phyloP scores from a whole-genome alignment of 73 alveolate species.

The Tetrahymena elliotti region DNA sequence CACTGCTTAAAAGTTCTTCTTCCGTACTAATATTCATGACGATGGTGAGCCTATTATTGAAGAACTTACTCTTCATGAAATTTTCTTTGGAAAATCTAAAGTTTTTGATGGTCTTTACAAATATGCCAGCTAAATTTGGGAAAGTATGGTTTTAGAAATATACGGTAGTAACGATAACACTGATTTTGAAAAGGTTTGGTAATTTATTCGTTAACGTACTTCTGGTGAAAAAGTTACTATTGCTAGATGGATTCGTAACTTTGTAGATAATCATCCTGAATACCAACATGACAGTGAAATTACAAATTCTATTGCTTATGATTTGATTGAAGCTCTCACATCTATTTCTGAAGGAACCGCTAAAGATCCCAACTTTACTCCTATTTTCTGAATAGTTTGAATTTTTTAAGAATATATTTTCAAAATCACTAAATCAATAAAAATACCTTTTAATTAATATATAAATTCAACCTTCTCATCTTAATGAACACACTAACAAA shows the following conservation, averaged over 20 bases:
- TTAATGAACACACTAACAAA: not conserved
- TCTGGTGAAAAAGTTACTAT: slow-evolving; percentile 81
- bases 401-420: not conserved
- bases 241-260: slow-evolving; percentile 78
- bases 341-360: not conserved
- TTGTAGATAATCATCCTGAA: slow-evolving; percentile 69
- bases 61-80: slow-evolving; percentile 70
- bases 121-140: slow-evolving; percentile 36
- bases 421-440: not conserved
- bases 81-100: slow-evolving; percentile 65
- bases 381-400: not conserved
- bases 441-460: too few species aligned
- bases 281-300: slow-evolving; percentile 79
- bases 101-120: slow-evolving; percentile 56
- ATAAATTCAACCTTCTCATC: not conserved
- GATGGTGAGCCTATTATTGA: slow-evolving; percentile 55
- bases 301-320: slow-evolving; percentile 60
- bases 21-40: slow-evolving; percentile 59
- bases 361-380: slow-evolving; percentile 25
- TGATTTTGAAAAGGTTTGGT: slow-evolving; percentile 22
- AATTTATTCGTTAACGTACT: slow-evolving; percentile 61
- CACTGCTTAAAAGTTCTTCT: slow-evolving; percentile 69
- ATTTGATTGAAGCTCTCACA: slow-evolving; percentile 33
- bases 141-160: not conserved
- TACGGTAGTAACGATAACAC: not conserved